A percentile compares a stretch with the other conserved stretches of the same genome.
phyloP scores from a whole-genome alignment of 129 eudicot genomes.

The Artemisia tridentata region DNA sequence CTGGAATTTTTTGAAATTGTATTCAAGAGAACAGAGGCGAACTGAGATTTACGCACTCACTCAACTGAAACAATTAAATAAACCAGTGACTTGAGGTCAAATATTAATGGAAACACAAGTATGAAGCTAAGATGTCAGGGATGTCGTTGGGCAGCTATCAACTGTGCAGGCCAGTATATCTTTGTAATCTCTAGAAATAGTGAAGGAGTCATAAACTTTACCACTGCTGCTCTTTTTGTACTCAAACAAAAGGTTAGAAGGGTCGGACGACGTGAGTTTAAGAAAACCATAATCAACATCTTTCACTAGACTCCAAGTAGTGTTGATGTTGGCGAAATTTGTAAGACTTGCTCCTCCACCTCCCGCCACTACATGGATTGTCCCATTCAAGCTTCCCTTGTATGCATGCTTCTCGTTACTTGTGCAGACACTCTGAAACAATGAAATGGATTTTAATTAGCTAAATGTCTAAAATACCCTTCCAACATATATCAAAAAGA shows the following conservation, averaged over 20 bases:
- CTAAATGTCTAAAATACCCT: neutral
- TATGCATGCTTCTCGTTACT: slow-evolving; percentile 49
- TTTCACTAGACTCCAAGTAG: slow-evolving; percentile 59
- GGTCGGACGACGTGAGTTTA: slow-evolving; percentile 70
- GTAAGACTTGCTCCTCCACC: slow-evolving; percentile 69
- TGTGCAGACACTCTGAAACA: slow-evolving; percentile 52
- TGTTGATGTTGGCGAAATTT: slow-evolving; percentile 35
- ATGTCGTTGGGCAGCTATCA: slow-evolving; percentile 55
- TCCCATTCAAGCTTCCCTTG: slow-evolving; percentile 61
- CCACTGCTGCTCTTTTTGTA: slow-evolving; percentile 76
- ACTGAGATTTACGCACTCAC: slow-evolving; percentile 6
- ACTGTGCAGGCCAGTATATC: slow-evolving; percentile 61
- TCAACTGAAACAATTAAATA: neutral
- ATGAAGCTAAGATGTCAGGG: slow-evolving; percentile 42
- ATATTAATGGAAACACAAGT: slow-evolving; percentile 5
- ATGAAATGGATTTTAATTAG: neutral
- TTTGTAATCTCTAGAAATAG: slow-evolving; percentile 60
- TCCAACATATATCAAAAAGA: neutral
- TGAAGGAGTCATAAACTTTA: slow-evolving; percentile 65
- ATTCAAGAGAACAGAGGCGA: neutral
- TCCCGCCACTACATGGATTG: slow-evolving; percentile 71
- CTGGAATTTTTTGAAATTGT: too few species aligned
- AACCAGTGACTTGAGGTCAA: slow-evolving; percentile 14
- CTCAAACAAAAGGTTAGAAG: slow-evolving; percentile 60
- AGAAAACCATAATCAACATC: slow-evolving; percentile 65